Evolutionary conservation across 2,329 filamentous ascomycete species (phyloP).

Genomic region (Pezicula carpinea): DNA sequence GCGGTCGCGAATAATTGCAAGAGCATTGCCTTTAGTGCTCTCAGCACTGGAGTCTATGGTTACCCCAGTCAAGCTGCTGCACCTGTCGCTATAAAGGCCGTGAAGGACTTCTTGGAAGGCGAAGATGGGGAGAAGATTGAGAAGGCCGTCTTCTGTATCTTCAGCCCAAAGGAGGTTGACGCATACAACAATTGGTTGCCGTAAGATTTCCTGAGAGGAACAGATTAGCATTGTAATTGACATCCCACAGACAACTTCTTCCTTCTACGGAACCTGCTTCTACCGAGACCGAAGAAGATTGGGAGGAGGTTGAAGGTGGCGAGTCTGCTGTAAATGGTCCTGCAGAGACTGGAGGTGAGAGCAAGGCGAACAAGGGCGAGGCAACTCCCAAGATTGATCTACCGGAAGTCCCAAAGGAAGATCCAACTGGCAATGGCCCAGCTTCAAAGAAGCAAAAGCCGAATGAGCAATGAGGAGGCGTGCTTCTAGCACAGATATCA

Average conservation of each 20-base stretch:
- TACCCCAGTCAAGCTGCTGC: conserved; percentile 76
- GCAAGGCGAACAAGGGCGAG: conserved; percentile 9
- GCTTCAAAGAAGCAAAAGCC: conserved; percentile 31
- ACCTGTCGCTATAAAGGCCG: conserved; percentile 58
- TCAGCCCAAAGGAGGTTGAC: conserved; percentile 69
- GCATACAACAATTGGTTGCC: conserved; percentile 69
- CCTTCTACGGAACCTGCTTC: conserved; percentile 34
- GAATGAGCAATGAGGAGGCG: conserved; percentile 7
- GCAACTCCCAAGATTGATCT: conserved; percentile 25
- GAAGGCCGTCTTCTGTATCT: conserved; percentile 80
- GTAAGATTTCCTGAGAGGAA: conserved; percentile 49
- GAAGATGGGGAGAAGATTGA: conserved; percentile 50
- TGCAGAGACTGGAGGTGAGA: conserved; percentile 5
- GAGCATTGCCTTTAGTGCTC: conserved; percentile 74
- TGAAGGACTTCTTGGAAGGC: conserved; percentile 50
- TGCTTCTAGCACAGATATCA: background rate
- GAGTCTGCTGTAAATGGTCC: conserved; percentile 21
- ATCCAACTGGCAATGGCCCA: conserved; percentile 29
- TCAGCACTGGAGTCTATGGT: conserved; percentile 88
- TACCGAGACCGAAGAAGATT: conserved; percentile 15
- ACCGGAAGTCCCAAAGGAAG: conserved; percentile 32
- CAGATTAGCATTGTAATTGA: conserved; percentile 3
- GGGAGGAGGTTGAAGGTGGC: conserved; percentile 23
- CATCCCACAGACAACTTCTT: conserved; percentile 38
- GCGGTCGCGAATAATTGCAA: conserved; percentile 62